These are phyloP conservation scores for Arabis hirsuta DNA, from an alignment of 345 rosid genomes.

Conservation along the genomic window DNA sequence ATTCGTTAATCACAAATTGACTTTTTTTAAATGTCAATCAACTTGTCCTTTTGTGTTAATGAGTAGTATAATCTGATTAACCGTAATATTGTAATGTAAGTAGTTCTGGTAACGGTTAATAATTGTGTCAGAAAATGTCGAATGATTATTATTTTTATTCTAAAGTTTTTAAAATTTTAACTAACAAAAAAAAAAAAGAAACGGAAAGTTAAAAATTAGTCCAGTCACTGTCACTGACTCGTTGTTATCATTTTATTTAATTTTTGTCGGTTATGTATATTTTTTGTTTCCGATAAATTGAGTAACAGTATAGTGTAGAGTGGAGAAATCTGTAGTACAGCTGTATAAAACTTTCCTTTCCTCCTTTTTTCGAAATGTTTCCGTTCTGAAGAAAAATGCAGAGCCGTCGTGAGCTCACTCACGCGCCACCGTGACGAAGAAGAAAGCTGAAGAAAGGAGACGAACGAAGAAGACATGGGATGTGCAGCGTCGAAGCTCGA, in stretches of 20 bases:
- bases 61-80: conserved; percentile 13
- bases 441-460: neutral
- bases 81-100: conserved; percentile 13
- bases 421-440: conserved; percentile 34
- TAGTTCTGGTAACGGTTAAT: conserved; percentile 34
- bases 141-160: neutral
- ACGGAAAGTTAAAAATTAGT: conserved; percentile 26
- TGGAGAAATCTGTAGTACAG: conserved; percentile 27
- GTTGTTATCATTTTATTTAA: neutral
- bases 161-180: neutral
- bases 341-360: neutral
- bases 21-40: neutral
- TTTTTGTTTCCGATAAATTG: neutral
- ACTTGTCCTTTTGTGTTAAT: neutral
- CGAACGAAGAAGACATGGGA: conserved; percentile 57
- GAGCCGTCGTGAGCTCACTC: conserved; percentile 33
- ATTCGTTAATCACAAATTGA: neutral
- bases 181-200: neutral
- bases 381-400: conserved; percentile 4
- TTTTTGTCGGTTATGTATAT: conserved; percentile 20
- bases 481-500: conserved; percentile 91
- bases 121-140: conserved; percentile 31
- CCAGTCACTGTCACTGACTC: conserved; percentile 27
- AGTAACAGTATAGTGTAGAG: conserved; percentile 30
- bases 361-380: conserved; percentile 9